These are phyloP conservation scores for Termitomyces sp. DNA, from an alignment of 768 basidiomycete genomes.

Conservation along the genomic window DNA sequence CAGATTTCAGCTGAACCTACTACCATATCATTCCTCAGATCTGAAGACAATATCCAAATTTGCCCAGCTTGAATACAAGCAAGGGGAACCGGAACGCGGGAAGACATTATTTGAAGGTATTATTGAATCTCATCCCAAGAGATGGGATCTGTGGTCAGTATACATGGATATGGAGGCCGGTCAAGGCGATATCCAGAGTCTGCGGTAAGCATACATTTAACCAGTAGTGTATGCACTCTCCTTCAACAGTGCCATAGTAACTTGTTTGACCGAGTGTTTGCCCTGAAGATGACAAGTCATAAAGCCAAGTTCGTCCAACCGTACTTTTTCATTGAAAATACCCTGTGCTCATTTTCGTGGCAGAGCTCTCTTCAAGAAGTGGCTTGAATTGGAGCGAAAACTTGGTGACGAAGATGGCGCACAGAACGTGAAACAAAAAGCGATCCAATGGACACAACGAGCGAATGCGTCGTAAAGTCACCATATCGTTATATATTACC, in stretches of 20 bases:
- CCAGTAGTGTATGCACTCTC: not conserved
- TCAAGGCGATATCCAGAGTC: slow-evolving; percentile 69
- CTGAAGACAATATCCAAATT: slow-evolving; percentile 94
- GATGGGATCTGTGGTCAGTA: slow-evolving; percentile 92
- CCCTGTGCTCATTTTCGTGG: slow-evolving; percentile 5
- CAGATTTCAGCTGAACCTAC: not conserved
- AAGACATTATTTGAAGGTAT: slow-evolving; percentile 97
- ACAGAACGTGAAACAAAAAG: slow-evolving; percentile 76
- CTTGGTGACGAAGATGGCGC: slow-evolving; percentile 86
- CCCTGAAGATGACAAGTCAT: slow-evolving; percentile 86
- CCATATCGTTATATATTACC: not conserved
- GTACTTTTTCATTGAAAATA: not conserved
- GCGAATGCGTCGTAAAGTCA: slow-evolving; percentile 34
- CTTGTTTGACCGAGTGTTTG: slow-evolving; percentile 80
- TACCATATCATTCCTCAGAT: slow-evolving; percentile 42
- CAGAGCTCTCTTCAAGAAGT: slow-evolving; percentile 96
- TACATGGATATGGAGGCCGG: slow-evolving; percentile 96
- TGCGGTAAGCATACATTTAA: slow-evolving; percentile 45
- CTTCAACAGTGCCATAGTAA: slow-evolving; percentile 40
- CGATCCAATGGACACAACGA: slow-evolving; percentile 84
- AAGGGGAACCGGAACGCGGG: slow-evolving; percentile 91
- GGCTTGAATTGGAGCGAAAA: slow-evolving; percentile 82
- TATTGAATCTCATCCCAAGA: slow-evolving; percentile 90
- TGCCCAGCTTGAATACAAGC: slow-evolving; percentile 91
- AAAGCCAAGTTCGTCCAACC: slow-evolving; percentile 80